Conservation (phyloP, 371 early-diverging fungal genomes). For the Haplosporangium sp. region DNA sequence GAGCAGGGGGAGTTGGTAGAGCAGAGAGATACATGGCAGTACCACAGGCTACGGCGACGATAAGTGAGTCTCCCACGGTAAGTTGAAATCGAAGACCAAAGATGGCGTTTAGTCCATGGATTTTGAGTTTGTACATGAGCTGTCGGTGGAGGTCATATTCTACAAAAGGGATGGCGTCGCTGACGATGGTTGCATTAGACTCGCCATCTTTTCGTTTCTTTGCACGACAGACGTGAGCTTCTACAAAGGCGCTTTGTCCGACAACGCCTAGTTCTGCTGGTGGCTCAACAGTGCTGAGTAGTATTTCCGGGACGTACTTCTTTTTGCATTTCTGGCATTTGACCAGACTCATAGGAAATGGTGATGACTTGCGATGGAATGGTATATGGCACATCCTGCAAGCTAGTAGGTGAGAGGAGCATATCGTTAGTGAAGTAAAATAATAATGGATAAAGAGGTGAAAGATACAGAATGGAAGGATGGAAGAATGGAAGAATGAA, state of each 20-base stretch:
- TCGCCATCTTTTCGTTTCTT: slow-evolving; percentile 69
- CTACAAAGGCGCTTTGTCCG: slow-evolving; percentile 62
- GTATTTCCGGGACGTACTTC: slow-evolving; percentile 78
- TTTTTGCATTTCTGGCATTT: slow-evolving; percentile 73
- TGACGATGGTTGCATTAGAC: slow-evolving; percentile 67
- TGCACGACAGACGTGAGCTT: slow-evolving; percentile 71
- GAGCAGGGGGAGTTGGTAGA: slow-evolving; percentile 73
- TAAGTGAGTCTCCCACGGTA: slow-evolving; percentile 72
- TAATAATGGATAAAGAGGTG: no score
- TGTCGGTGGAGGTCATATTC: slow-evolving; percentile 86
- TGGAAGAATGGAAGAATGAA: no score
- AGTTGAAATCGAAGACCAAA: slow-evolving; percentile 80
- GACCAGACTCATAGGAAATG: slow-evolving; percentile 74
- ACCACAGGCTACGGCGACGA: slow-evolving; percentile 79
- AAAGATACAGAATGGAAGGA: no score
- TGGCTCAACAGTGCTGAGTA: slow-evolving; percentile 75
- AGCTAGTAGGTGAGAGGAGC: slow-evolving; percentile 17
- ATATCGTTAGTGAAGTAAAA: no score
- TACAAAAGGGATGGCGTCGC: slow-evolving; percentile 81
- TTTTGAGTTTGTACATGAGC: slow-evolving; percentile 76
- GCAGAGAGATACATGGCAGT: slow-evolving; percentile 77
- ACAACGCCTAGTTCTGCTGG: slow-evolving; percentile 73
- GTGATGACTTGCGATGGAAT: slow-evolving; percentile 67
- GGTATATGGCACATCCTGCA: slow-evolving; percentile 79
- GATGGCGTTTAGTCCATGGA: slow-evolving; percentile 78